Evolutionary conservation across 2,329 filamentous ascomycete species (phyloP), one percentile per base, ranked within the genome.

Genomic region (Pseudogymnoascus sp.): DNA sequence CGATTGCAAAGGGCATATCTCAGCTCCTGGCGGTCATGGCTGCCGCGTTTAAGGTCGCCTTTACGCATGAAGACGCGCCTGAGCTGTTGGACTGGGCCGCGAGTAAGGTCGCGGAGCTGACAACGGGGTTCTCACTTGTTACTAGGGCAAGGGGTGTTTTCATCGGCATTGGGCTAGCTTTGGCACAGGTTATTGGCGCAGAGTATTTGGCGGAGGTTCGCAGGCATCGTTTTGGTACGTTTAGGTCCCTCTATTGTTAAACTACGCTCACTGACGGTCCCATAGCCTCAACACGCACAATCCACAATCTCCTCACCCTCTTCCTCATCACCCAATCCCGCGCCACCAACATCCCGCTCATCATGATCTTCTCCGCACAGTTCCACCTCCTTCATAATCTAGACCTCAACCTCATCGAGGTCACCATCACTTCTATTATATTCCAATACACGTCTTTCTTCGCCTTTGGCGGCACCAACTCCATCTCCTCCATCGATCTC

Each of bases 401-500:
- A 49, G 66, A 76, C 65, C 78, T 87, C 58, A 75, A 77, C 21
- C 73, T 78, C 21, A 69, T 80, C 26, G 85, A 91, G 69, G 79
- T 90, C 52, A 87, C 87, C 4, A 83, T 86, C 8, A 87, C 89
- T 0, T 84, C 84, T 7, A 78, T 97, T 35, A 83, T 97, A 35
- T 78, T 96, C 41, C 88, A 95, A 68, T 87, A 92, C 75, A 80
- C 85, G 37, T 87, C 88, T 60, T 99, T 96, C 80, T 99, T 97
- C 73, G 88, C 91, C 31, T 85, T 91, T 66, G 94, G 92, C 23
- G 92, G 92, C 72, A 91, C 90, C 55, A 99, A 99, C 73, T 89
- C 94, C 41, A 96, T 99, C 68, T 96, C 92, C 11, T 93, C 90
- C n/a, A 85, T 99, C 69, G 92, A 97, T 71, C 82, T 99, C 19